Conservation (phyloP, 106 monocot genomes). For the Phalaenopsis aphrodite region DNA sequence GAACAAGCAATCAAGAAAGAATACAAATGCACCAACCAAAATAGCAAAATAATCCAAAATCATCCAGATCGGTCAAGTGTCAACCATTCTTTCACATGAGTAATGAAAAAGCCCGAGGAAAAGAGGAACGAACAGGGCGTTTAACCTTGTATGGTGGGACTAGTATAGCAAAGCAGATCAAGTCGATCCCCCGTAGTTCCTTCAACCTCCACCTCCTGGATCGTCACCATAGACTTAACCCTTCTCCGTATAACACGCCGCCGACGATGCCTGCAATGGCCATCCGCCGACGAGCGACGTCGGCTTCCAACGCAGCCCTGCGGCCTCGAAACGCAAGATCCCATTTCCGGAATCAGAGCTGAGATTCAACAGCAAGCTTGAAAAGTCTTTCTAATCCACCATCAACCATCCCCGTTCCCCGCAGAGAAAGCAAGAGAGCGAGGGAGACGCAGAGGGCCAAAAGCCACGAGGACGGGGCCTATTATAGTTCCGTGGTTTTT, state of each 20-base stretch:
- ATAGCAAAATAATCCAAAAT: background rate
- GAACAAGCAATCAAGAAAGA: background rate
- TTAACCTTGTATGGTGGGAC: conserved; percentile 43
- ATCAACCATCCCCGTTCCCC: background rate
- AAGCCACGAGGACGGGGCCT: background rate
- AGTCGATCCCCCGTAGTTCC: background rate
- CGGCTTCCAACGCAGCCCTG: conserved; percentile 34
- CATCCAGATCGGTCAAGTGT: background rate
- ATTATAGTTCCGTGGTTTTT: background rate
- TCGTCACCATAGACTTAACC: conserved; percentile 53
- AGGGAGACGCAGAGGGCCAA: background rate
- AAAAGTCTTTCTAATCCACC: background rate
- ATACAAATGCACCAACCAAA: background rate
- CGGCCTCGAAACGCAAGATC: conserved; percentile 63
- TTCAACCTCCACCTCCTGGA: conserved; percentile 28
- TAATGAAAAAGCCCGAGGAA: background rate
- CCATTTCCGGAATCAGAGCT: conserved; percentile 32
- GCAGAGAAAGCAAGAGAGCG: background rate
- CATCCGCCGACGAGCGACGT: conserved; percentile 15
- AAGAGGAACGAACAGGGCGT: background rate
- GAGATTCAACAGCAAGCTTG: background rate
- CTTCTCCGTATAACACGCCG: conserved; percentile 15
- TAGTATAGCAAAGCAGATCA: conserved; percentile 13
- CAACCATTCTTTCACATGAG: background rate
- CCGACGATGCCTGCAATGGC: background rate